Percentiles rank a stretch among this genome's conserved stretches.
Evolutionary conservation across 179 eudicot genomes (phyloP).

Genomic region (Silene coronaria): DNA sequence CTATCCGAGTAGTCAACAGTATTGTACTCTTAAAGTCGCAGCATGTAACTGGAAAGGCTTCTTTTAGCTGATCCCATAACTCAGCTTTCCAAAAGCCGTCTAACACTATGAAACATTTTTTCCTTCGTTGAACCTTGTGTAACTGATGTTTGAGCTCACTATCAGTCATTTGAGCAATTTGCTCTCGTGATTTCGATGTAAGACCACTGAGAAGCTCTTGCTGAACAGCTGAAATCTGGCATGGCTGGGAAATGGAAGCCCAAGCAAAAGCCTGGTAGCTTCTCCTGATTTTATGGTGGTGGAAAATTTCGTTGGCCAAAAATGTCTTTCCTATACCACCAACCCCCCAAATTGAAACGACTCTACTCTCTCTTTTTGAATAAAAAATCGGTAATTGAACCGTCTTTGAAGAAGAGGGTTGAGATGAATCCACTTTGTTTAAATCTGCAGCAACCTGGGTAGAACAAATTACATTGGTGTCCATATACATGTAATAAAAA

Average conservation of each 20-base stretch:
- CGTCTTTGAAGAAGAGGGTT: conserved; percentile 6
- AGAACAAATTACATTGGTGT: background rate
- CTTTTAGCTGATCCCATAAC: conserved; percentile 33
- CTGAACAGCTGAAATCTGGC: conserved; percentile 17
- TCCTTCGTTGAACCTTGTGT: conserved; percentile 12
- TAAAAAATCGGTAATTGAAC: background rate
- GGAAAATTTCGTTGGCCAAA: conserved; percentile 24
- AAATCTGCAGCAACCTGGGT: background rate
- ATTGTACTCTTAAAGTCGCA: conserved; percentile 4
- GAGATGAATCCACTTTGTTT: background rate
- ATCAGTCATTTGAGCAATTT: conserved; percentile 20
- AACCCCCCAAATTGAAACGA: conserved; percentile 22
- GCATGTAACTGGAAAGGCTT: conserved; percentile 24
- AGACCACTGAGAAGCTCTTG: conserved; percentile 22
- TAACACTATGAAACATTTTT: conserved; percentile 39
- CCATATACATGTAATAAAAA: background rate
- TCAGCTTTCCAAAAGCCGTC: conserved; percentile 41
- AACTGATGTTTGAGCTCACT: conserved; percentile 22
- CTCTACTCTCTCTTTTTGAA: background rate
- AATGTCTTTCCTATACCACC: conserved; percentile 29
- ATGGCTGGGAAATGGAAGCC: conserved; percentile 28
- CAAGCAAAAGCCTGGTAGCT: conserved; percentile 27
- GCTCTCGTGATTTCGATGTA: conserved; percentile 10
- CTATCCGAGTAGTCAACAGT: conserved; percentile 10
- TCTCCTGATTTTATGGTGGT: conserved; percentile 12